Evolutionary conservation across 495 filamentous ascomycete species (phyloP), one percentile per base, ranked within the genome.

Genomic region (Glutinoglossum americanum): DNA sequence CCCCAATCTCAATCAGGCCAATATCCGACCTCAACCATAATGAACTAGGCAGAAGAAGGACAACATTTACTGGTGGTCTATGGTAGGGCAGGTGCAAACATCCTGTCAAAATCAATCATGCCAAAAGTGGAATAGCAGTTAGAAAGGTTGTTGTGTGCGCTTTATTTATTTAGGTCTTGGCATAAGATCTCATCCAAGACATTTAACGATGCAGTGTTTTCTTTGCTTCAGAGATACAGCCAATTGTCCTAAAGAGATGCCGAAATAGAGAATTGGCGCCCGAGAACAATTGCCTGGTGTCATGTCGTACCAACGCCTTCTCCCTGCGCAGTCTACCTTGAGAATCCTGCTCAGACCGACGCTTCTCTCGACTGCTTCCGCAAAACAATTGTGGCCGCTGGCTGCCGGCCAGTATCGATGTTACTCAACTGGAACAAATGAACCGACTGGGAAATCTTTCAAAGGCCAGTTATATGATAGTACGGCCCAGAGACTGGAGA

Each of bases 391-490:
- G n/a, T 21, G 17, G 17, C 49, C 26, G 3, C 6, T 53, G 11
- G 49, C 13, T 15, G 3, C 26, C 23, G 15, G 26, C 3, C 49
- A 53, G n/a, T 28, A 25, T 19, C 49, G 49, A 1, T 53, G 28
- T 53, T 25, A 28, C 28, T 53, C 56, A 13, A 58, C 56, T 0
- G 44, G 33, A n/a, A 49, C 30, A 1, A 49, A 28, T 19, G 39
- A 45, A 33, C 27, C 13, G 30, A 23, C 6, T 4, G 25, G 8
- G 21, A 47, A 58, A 37, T 77, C 79, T 3, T 96, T 98, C 73
- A 80, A 85, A 61, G 84, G 81, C 19, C 92, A 98, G 72, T 71
- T 98, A 59, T 89, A 87, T 58, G 80, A 92, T 63, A 93, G 85
- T 62, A 90, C 89, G 33, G 73, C 78, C 56, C 72, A 81, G 62